These are phyloP conservation scores for Apiospora marii DNA, from an alignment of 2,329 filamentous ascomycete genomes.

Conservation along the genomic window DNA sequence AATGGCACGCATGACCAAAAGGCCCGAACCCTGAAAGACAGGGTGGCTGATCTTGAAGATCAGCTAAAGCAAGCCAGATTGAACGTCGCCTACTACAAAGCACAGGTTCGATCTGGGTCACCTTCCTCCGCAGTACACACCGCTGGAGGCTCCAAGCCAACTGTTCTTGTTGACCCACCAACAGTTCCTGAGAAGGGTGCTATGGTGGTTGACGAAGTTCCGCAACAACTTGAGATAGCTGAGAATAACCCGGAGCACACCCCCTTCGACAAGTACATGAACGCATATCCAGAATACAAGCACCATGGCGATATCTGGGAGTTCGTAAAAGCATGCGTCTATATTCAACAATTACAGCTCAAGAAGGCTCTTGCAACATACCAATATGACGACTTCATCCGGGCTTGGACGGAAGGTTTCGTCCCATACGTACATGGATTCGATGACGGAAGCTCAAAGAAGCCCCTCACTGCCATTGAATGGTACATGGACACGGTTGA, in stretches of 20 bases:
- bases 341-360: conserved; percentile 38
- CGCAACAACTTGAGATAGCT: neutral
- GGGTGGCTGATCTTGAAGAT: neutral
- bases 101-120: neutral
- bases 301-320: conserved; percentile 36
- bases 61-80: neutral
- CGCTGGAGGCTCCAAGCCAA: neutral
- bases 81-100: too few relatives aligned
- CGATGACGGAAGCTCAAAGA: conserved; percentile 28
- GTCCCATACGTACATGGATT: conserved; percentile 37
- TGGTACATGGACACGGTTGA: conserved; percentile 46
- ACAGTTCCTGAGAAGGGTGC: neutral
- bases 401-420: conserved; percentile 43
- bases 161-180: neutral
- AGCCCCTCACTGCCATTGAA: conserved; percentile 39
- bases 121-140: neutral
- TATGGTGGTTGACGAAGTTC: neutral
- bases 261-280: conserved; percentile 40
- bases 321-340: conserved; percentile 43
- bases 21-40: neutral
- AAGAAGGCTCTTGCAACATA: conserved; percentile 37
- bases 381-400: conserved; percentile 47
- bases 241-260: conserved; percentile 7
- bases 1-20: neutral
- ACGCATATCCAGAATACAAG: conserved; percentile 40